Evolutionary conservation across 371 early-diverging fungal genomes (phyloP), one percentile per base, ranked within the genome.

Genomic region (Mortierella sp.): DNA sequence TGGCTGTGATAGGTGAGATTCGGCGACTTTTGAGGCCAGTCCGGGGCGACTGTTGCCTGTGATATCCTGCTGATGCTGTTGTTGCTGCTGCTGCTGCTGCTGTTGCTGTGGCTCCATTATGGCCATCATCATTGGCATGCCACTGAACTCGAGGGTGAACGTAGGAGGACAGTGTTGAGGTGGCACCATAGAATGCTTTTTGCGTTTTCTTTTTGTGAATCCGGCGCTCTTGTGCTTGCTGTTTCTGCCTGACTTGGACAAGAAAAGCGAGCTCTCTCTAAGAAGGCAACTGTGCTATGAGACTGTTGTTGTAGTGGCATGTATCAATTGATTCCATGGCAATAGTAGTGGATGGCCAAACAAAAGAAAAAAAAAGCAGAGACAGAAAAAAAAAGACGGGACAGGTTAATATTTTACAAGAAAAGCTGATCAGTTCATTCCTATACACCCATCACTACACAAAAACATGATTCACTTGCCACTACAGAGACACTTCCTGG

Each of bases 141-240:
- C 72, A 77, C 79, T 74, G 65, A 73, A 84, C 72, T 80, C 84
- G 77, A 71, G 75, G 27, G 77, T 74, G 48, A 83, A 83, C 63
- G 80, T 46, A 43, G 83, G 74, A 63, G 84, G 78, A 72, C 60
- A 83, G 78, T 84, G 76, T 70, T 84, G 81, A 21, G 84, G 84
- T 24, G 84, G 84, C 43, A 81, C 81, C 84, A 84, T 84, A 43
- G 65, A 74, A 75, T 74, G 43, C 75, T 41, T 54, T 73, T 48
- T 71, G 44, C 44, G 44, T 58, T 24, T 16, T 44, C 44, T 27
- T 29, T 78, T 54, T 51, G 41, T 63, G 63, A 51, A 51, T 51
- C 51, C 51, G 51, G 51, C 5, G 32, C 32, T 63, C 63, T 63
- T 35, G 35, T 63, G 63, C 63, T 63, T 63, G 63, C 63, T 35